Evolutionary conservation across 495 filamentous ascomycete species (phyloP).

Genomic region (Halenospora varia): DNA sequence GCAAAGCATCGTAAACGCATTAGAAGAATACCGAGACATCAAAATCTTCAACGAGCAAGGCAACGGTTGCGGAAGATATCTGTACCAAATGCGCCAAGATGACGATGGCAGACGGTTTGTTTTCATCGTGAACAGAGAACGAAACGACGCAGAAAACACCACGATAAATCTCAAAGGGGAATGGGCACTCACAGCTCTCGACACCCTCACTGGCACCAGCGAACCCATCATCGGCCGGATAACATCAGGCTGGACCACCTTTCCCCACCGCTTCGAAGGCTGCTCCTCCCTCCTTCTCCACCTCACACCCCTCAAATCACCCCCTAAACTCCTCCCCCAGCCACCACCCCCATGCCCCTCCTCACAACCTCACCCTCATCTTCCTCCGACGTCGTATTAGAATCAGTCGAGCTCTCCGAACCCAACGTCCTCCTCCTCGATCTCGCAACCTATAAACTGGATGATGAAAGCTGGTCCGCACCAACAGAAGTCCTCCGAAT

Average conservation of each 20-base stretch:
- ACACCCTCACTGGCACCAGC: slow-evolving; percentile 18
- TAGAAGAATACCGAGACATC: slow-evolving; percentile 17
- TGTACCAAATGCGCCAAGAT: slow-evolving; percentile 28
- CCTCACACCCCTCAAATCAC: slow-evolving; percentile 6
- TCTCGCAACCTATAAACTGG: slow-evolving; percentile 21
- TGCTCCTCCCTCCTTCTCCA: slow-evolving; percentile 20
- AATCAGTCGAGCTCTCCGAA: slow-evolving; percentile 18
- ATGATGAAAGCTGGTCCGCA: slow-evolving; percentile 14
- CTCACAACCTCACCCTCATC: background rate
- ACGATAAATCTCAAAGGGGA: slow-evolving; percentile 12
- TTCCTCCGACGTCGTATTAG: slow-evolving; percentile 9
- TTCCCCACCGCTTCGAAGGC: slow-evolving; percentile 21
- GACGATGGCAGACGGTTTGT: slow-evolving; percentile 22
- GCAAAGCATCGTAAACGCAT: slow-evolving; percentile 14
- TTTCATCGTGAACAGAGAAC: slow-evolving; percentile 27
- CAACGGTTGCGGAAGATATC: slow-evolving; percentile 2
- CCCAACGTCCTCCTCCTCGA: slow-evolving; percentile 27
- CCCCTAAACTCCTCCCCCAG: background rate
- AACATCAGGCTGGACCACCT: slow-evolving; percentile 17
- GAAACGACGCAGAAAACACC: slow-evolving; percentile 9
- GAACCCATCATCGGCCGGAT: background rate
- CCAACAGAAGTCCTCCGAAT: slow-evolving; percentile 21
- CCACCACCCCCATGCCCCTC: background rate
- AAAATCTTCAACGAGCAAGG: slow-evolving; percentile 3
- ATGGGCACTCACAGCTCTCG: slow-evolving; percentile 20